Evolutionary conservation across 148 eudicot species (phyloP), one percentile per base, ranked within the genome.

Genomic region (Camellia sinensis): DNA sequence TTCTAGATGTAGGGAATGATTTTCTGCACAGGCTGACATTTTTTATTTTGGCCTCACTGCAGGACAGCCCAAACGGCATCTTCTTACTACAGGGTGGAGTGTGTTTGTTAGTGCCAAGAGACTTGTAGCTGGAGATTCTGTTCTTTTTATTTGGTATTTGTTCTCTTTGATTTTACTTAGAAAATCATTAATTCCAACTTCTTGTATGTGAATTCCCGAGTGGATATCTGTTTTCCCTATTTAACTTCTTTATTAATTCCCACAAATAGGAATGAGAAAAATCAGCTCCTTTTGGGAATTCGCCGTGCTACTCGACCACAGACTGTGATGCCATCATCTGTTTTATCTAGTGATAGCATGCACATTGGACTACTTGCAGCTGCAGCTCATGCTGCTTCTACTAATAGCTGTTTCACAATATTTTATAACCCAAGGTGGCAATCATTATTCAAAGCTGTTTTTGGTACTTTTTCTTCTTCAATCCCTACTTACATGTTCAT

Each of bases 31-130:
- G 4, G 15, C 68, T 80, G 71, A 37, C 60, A 78, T 74, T 71
- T 78, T 56, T 54, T 66, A 11, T 73, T 54, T 73, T 86, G 69
- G 70, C 80, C 75, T 72, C 53, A 63, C 69, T 72, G 86, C 95
- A 96, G 99, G 99, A 80, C 99, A 96, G 90, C 99, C 99, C 56
- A 96, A 96, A 87, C 90, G 99, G 65, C 99, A 96, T 88, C 89
- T 96, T 79, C 95, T 96, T 61, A 96, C 99, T 67, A 96, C 99
- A 66, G 99, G 99, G 65, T 96, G 99, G 99, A 96, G 99, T 82
- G 97, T 96, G 56, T 96, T 96, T 90, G 99, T 96, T 85, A 96
- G 99, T 91, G 99, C 99, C 71, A 96, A 96, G 82, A 87, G 98
- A 85, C 99, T 96, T 79, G 89, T 94, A 76, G 99, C 99, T 64